A percentile compares a stretch with the other conserved stretches of the same genome.
Evolutionary conservation across 257 asterid genomes (phyloP).

Genomic region (Nicotiana paniculata): DNA sequence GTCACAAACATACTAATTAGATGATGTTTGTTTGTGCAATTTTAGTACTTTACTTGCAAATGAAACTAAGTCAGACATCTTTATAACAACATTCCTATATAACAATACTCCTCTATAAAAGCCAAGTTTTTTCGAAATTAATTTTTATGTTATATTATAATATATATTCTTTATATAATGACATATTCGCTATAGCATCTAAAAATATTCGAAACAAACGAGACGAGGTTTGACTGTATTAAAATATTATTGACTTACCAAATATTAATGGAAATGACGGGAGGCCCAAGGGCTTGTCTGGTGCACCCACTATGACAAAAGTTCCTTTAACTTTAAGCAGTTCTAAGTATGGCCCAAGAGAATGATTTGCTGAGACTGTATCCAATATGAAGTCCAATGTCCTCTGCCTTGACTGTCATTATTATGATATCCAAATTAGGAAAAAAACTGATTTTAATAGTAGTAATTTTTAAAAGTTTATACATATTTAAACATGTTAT

Average conservation of each 20-base stretch:
- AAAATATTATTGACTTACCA: constrained; percentile 24
- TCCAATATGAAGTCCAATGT: constrained; percentile 64
- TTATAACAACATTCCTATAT: no score
- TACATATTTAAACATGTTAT: neutral
- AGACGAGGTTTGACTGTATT: no score
- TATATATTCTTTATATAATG: no score
- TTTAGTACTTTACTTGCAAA: no score
- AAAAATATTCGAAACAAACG: no score
- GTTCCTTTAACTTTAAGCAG: constrained; percentile 72
- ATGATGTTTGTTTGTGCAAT: no score
- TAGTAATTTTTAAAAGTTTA: neutral
- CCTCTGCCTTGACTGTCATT: constrained; percentile 40
- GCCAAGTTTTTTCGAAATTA: no score
- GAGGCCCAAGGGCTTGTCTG: constrained; percentile 68
- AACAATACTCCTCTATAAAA: no score
- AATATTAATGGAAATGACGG: constrained; percentile 73
- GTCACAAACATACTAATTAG: no score
- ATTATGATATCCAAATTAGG: neutral
- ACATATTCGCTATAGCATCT: no score
- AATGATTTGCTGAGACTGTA: constrained; percentile 71
- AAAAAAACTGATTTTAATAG: neutral
- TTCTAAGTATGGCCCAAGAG: constrained; percentile 60
- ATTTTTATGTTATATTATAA: no score
- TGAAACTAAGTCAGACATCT: no score
- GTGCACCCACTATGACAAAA: constrained; percentile 70